These are phyloP conservation scores for Penicillium polonicum DNA, from an alignment of 2,329 filamentous ascomycete genomes.

Conservation along the genomic window DNA sequence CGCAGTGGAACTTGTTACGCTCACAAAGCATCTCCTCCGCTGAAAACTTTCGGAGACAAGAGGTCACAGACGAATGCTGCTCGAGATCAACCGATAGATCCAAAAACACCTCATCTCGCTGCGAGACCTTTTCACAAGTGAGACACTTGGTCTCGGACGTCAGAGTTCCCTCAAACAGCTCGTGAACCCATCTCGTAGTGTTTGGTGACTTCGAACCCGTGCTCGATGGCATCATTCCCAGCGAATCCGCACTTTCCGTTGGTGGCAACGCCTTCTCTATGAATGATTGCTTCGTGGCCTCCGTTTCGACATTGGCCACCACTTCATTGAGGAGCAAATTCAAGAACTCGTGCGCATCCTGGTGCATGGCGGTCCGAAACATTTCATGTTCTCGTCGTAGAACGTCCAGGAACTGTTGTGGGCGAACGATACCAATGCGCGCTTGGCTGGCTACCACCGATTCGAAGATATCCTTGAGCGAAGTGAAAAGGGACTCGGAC, in stretches of 20 bases:
- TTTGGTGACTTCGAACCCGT: slow-evolving; percentile 57
- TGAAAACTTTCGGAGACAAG: slow-evolving; percentile 92
- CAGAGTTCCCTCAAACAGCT: slow-evolving; percentile 90
- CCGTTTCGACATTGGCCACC: slow-evolving; percentile 88
- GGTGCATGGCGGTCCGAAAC: slow-evolving; percentile 96
- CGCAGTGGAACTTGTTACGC: slow-evolving; percentile 97
- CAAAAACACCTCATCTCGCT: slow-evolving; percentile 91
- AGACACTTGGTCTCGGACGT: slow-evolving; percentile 96
- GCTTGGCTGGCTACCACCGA: slow-evolving; percentile 78
- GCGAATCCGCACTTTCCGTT: slow-evolving; percentile 45
- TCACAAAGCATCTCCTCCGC: slow-evolving; percentile 98
- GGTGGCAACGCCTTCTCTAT: slow-evolving; percentile 51
- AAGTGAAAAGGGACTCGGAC: slow-evolving; percentile 92
- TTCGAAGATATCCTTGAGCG: slow-evolving; percentile 93
- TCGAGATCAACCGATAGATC: slow-evolving; percentile 95
- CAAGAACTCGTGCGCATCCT: slow-evolving; percentile 96
- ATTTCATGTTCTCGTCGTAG: slow-evolving; percentile 93
- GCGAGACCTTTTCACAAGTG: slow-evolving; percentile 92
- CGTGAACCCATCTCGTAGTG: slow-evolving; percentile 88
- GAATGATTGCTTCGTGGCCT: slow-evolving; percentile 53
- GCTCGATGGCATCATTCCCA: slow-evolving; percentile 54
- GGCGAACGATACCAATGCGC: slow-evolving; percentile 85
- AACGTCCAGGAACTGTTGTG: slow-evolving; percentile 89
- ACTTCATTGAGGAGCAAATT: slow-evolving; percentile 95
- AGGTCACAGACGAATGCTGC: slow-evolving; percentile 92